Percentiles rank a stretch among this genome's conserved stretches.
These are phyloP conservation scores for Geoglossum cookeanum DNA, from an alignment of 2,329 filamentous ascomycete species.

Conservation along the genomic window DNA sequence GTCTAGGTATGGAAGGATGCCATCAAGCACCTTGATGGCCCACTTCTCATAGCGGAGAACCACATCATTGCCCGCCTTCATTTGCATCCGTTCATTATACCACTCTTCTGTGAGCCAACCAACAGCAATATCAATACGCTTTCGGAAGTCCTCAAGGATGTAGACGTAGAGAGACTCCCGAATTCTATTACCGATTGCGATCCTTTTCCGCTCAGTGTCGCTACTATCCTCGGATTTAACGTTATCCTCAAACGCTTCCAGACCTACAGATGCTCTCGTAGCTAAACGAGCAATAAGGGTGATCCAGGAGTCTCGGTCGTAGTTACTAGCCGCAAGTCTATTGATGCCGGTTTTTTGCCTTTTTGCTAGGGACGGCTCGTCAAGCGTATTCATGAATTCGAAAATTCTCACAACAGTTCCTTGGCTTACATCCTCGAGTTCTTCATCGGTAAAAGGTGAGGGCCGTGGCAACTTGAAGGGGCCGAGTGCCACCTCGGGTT, in stretches of 20 bases:
- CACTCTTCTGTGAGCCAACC: conserved; percentile 95
- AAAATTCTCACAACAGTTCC: conserved; percentile 62
- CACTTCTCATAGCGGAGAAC: conserved; percentile 52
- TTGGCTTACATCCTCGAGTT: conserved; percentile 55
- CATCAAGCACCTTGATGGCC: conserved; percentile 65
- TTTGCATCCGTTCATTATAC: conserved; percentile 64
- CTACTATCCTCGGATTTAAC: conserved; percentile 16
- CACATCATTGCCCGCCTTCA: conserved; percentile 15
- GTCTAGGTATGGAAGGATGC: conserved; percentile 80
- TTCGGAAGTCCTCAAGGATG: conserved; percentile 79
- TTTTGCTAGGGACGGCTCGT: conserved; percentile 40
- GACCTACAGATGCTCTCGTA: conserved; percentile 53
- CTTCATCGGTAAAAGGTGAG: conserved; percentile 48
- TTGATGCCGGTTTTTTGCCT: conserved; percentile 57
- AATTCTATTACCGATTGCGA: conserved; percentile 46
- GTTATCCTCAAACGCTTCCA: conserved; percentile 39
- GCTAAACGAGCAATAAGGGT: conserved; percentile 72
- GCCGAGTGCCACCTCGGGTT: conserved; percentile 37
- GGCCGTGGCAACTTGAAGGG: conserved; percentile 67
- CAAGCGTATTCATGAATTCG: conserved; percentile 52
- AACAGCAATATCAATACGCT: conserved; percentile 74
- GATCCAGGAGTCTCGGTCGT: conserved; percentile 79
- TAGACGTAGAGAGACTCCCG: conserved; percentile 68
- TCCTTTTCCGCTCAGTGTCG: conserved; percentile 8
- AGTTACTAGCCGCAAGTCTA: conserved; percentile 63